Conservation (phyloP, 345 rosid genomes). For the Kernera saxatilis region DNA sequence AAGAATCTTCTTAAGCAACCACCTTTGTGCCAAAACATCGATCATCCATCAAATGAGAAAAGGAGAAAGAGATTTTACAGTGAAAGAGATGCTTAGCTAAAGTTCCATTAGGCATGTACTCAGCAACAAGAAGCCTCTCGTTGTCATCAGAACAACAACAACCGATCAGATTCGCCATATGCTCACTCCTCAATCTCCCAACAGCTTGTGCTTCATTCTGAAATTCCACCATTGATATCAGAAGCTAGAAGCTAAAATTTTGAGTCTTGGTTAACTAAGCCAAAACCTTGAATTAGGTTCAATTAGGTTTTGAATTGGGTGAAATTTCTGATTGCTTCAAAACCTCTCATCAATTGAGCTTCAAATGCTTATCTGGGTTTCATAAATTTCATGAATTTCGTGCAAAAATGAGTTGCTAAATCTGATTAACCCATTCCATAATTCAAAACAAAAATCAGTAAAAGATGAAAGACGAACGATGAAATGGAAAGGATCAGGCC, state of each 20-base stretch:
- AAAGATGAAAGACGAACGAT: slow-evolving; percentile 33
- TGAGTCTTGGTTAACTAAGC: neutral
- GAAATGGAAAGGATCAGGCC: slow-evolving; percentile 76
- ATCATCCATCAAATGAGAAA: neutral
- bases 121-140: slow-evolving; percentile 81
- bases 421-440: too few species aligned
- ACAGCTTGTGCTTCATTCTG: slow-evolving; percentile 82
- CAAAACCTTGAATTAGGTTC: too few species aligned
- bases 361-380: too few species aligned
- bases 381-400: too few species aligned
- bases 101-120: slow-evolving; percentile 88
- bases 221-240: neutral
- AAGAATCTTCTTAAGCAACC: neutral
- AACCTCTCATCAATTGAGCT: too few species aligned
- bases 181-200: slow-evolving; percentile 78
- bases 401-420: too few species aligned
- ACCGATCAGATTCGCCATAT: slow-evolving; percentile 81
- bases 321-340: too few species aligned
- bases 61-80: slow-evolving; percentile 36
- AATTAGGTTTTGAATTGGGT: too few species aligned
- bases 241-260: neutral
- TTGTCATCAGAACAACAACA: slow-evolving; percentile 87
- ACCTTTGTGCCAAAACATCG: neutral
- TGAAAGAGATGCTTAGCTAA: slow-evolving; percentile 93
- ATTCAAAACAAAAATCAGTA: neutral